Conservation (phyloP, 2,329 filamentous ascomycete species). For the Fusarium torreyae region DNA sequence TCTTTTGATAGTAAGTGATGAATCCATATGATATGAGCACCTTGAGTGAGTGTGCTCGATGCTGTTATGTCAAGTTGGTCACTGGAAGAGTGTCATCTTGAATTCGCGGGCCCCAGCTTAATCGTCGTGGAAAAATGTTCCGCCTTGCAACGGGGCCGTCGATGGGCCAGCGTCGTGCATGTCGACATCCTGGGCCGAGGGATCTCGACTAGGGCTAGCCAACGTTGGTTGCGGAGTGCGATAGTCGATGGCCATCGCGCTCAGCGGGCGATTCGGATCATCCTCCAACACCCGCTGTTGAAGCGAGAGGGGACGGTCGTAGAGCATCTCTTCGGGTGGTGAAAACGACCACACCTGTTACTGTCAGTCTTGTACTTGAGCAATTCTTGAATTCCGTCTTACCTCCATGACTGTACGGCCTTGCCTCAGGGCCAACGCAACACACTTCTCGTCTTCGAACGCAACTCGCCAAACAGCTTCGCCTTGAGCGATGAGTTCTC, state of each 20-base stretch:
- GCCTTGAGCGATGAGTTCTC: conserved; percentile 90
- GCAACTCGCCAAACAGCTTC: conserved; percentile 98
- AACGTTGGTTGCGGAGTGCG: conserved; percentile 52
- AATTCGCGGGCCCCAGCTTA: conserved; percentile 40
- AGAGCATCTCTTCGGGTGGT: conserved; percentile 79
- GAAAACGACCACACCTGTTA: conserved; percentile 93
- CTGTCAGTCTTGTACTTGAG: conserved; percentile 49
- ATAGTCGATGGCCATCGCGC: conserved; percentile 65
- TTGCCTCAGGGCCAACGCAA: conserved; percentile 90
- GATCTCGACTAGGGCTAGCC: conserved; percentile 53
- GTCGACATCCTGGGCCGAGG: conserved; percentile 64
- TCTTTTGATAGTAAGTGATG: conserved; percentile 41
- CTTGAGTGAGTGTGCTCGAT: conserved; percentile 13
- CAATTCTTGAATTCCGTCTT: conserved; percentile 54
- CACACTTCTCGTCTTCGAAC: conserved; percentile 98
- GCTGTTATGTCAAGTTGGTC: conserved; percentile 34
- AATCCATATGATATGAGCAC: conserved; percentile 36
- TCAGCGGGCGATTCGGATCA: conserved; percentile 64
- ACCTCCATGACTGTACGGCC: conserved; percentile 98
- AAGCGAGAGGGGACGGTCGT: conserved; percentile 67
- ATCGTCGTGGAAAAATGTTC: conserved; percentile 67
- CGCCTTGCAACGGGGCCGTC: conserved; percentile 66
- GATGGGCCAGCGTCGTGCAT: conserved; percentile 72
- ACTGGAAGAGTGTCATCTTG: conserved; percentile 20
- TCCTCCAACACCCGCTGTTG: conserved; percentile 64